Evolutionary conservation across 306 rosid species (phyloP), one percentile per base, ranked within the genome.

Genomic region (Argentina anserina): DNA sequence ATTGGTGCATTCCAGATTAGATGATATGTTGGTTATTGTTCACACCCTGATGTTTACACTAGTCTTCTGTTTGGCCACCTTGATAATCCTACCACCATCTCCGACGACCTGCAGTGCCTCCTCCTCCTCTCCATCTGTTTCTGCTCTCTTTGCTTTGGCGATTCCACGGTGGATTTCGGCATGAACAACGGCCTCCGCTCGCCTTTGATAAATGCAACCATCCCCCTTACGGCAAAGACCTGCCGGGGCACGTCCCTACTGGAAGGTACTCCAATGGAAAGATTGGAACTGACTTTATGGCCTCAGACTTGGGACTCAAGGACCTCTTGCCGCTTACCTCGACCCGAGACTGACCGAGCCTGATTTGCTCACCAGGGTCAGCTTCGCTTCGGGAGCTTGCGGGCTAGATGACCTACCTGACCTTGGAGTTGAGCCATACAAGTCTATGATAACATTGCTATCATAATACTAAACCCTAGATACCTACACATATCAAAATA

Each of bases 181-280:
- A 85, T 81, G 84, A 87, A 85, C 70, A 83, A 85, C 61, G 52
- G 17, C 62, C 1, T 75, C 15, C 4, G 20, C 3, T 0, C 0
- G 17, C 56, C 79, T 3, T 1, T 80, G 14, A 58, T 73, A 15
- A 59, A 0, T 3, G 80, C 0, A 55, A 85, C 67, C 86, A 82
- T 65, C 15, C 17, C 0, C 89, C 89, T 15, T 87, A 81, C 17
- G 82, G 92, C 34, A 53, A 60, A 0, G 86, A 85, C 81, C 67
- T 84, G 4, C 89, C 80, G 0, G 28, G 0, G 0, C 81, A 80
- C 7, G 1, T 62, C 13, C 69, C 89, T 6, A 50, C 79, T 0
- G 86, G 89, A 6, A 80, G 89, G 66, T 85, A 84, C 77, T 67
- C 80, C 18, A 55, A 85, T 18, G 87, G 89, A 9, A 82, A 76